Evolutionary conservation across 306 rosid species (phyloP).

Genomic region (Corylus avellana): DNA sequence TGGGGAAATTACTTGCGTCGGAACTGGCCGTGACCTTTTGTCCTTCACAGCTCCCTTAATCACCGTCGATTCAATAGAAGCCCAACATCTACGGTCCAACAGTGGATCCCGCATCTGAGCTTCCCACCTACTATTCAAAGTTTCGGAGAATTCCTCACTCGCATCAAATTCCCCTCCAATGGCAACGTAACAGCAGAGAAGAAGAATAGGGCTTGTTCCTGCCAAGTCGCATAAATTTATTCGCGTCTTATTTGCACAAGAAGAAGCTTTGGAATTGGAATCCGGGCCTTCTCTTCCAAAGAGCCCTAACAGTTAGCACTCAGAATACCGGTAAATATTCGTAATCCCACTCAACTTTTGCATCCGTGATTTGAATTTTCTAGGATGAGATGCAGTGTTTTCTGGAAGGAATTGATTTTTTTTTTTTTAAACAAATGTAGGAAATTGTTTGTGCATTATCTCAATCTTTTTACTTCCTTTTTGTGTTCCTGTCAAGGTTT

Average conservation of each 20-base stretch:
- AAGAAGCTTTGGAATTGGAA: neutral
- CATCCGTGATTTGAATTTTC: neutral
- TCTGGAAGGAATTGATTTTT: neutral
- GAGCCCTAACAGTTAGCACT: neutral
- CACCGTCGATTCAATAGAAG: neutral
- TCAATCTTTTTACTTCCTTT: neutral
- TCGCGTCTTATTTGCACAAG: neutral
- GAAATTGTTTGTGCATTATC: neutral
- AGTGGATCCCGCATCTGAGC: neutral
- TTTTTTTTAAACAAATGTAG: neutral
- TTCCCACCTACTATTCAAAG: slow-evolving; percentile 21
- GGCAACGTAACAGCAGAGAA: neutral
- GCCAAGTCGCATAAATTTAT: neutral
- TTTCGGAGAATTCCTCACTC: neutral
- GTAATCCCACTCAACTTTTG: neutral
- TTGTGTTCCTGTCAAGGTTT: slow-evolving; percentile 13
- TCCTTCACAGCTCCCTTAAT: neutral
- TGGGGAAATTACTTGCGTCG: too few species aligned
- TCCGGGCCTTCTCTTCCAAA: neutral
- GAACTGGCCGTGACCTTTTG: neutral
- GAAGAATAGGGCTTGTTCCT: slow-evolving; percentile 8
- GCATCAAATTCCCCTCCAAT: neutral
- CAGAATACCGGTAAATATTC: neutral
- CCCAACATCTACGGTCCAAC: neutral
- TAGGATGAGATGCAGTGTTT: neutral